Conservation (phyloP, 1,284 basidiomycete genomes). For the Ganoderma leucocontextum region DNA sequence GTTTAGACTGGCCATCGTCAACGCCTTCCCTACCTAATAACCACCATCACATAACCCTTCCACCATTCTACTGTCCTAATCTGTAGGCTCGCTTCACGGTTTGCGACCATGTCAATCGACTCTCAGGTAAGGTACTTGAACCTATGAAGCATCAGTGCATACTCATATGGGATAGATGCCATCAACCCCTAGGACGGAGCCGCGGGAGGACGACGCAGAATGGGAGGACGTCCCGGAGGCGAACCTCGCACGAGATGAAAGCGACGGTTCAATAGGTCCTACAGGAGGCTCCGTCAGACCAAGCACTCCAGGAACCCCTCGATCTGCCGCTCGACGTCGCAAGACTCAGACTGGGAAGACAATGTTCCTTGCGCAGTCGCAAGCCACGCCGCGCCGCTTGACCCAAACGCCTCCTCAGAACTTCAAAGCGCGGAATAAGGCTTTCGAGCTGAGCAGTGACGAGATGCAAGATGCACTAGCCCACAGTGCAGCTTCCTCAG, state of each 20-base stretch:
- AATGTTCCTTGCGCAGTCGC: slow-evolving; percentile 30
- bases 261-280: background rate
- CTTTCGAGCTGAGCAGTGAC: slow-evolving; percentile 27
- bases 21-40: background rate
- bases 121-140: background rate
- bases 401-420: background rate
- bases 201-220: slow-evolving; percentile 19
- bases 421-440: background rate
- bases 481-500: slow-evolving; percentile 40
- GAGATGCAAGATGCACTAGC: slow-evolving; percentile 30
- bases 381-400: slow-evolving; percentile 14
- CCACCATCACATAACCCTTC: background rate
- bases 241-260: background rate
- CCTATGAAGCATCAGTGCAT: background rate
- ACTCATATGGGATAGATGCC: background rate
- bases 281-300: slow-evolving; percentile 10
- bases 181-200: background rate
- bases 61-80: background rate
- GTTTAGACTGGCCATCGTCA: background rate
- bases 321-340: slow-evolving; percentile 27
- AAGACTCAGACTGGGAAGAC: slow-evolving; percentile 30
- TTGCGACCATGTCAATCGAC: background rate
- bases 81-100: background rate
- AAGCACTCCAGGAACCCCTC: background rate
- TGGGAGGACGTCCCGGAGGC: slow-evolving; percentile 36